These are phyloP conservation scores for Zangia roseola DNA, from an alignment of 768 basidiomycete genomes.

Conservation along the genomic window DNA sequence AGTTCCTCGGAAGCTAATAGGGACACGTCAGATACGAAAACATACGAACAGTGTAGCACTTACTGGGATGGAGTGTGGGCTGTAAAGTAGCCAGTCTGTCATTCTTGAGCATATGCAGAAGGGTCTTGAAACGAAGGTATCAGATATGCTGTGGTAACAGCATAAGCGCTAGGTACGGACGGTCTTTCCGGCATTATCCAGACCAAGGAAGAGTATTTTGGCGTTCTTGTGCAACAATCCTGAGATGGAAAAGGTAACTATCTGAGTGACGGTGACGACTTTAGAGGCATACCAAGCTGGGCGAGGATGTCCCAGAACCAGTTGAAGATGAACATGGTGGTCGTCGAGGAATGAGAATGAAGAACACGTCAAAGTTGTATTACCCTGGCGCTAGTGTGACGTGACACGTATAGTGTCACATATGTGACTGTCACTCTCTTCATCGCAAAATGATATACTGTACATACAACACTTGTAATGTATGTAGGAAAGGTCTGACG, in stretches of 20 bases:
- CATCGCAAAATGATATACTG: neutral
- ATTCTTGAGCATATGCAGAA: slow-evolving; percentile 99
- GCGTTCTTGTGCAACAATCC: slow-evolving; percentile 97
- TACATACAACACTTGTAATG: neutral
- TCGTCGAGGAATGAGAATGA: slow-evolving; percentile 20
- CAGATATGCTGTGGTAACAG: neutral
- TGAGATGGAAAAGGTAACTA: slow-evolving; percentile 29
- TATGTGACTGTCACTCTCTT: neutral
- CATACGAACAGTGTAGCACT: slow-evolving; percentile 25
- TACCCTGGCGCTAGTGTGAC: slow-evolving; percentile 10
- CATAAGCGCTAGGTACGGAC: slow-evolving; percentile 44
- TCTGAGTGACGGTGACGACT: neutral
- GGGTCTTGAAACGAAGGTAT: slow-evolving; percentile 54
- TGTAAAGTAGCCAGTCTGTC: slow-evolving; percentile 96
- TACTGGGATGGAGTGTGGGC: slow-evolving; percentile 97
- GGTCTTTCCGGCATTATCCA: slow-evolving; percentile 99
- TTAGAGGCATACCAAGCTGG: slow-evolving; percentile 69
- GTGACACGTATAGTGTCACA: slow-evolving; percentile 18
- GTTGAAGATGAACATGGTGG: slow-evolving; percentile 78
- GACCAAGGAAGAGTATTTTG: slow-evolving; percentile 98
- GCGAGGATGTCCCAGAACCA: slow-evolving; percentile 98
- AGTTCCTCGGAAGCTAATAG: slow-evolving; percentile 92
- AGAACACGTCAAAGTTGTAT: slow-evolving; percentile 19
- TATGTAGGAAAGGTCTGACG: slow-evolving; percentile 69
- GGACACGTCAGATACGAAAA: slow-evolving; percentile 9